Evolutionary conservation across 2,329 filamentous ascomycete species (phyloP), one percentile per base, ranked within the genome.

Genomic region (Huntiella omanensis): DNA sequence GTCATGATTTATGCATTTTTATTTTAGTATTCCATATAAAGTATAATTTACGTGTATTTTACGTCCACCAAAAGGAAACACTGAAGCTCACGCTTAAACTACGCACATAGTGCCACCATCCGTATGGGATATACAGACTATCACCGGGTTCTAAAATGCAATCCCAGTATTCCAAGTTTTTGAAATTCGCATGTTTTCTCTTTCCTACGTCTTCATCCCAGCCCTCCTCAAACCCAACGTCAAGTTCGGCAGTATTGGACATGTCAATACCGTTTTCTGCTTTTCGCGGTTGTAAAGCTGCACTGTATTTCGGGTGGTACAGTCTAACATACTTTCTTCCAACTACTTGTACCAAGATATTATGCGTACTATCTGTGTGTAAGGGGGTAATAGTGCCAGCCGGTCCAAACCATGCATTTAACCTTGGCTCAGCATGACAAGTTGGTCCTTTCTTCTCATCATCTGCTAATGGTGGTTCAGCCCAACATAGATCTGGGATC

Each of bases 61-160:
- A 37, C 36, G 83, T 81, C 82, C 84, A 98, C 91, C 91, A 98
- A 57, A 95, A 96, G 57, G 86, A 95, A 10, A 96, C 86, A 54
- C 87, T 95, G 56, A 93, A 87, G 57, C 88, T 94, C 15, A 83
- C 75, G 48, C 76, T 85, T 55, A 96, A 58, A 43, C 85, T 85
- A 50, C 83, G 70, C 3, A 96, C 83, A 60, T 95, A 96, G 65
- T 98, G 91, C 91, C 91, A 98, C 88, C 91, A 98, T 0, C 88
- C 91, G 4, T 84, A 70, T 0, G 91, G 91, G 45, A 98, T 83
- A 58, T 94, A 91, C 45, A 98, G 59, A 52, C 77, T 81, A 45
- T 98, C 86, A 0, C 88, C 91, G 1, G 82, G 80, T 28, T 71
- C 74, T 4, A 98, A 63, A 1, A 96, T 70, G 47, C 78, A 78